A percentile compares a stretch with the other conserved stretches of the same genome.
Evolutionary conservation across 495 filamentous ascomycete genomes (phyloP).

Genomic region (Cercophora scortea): DNA sequence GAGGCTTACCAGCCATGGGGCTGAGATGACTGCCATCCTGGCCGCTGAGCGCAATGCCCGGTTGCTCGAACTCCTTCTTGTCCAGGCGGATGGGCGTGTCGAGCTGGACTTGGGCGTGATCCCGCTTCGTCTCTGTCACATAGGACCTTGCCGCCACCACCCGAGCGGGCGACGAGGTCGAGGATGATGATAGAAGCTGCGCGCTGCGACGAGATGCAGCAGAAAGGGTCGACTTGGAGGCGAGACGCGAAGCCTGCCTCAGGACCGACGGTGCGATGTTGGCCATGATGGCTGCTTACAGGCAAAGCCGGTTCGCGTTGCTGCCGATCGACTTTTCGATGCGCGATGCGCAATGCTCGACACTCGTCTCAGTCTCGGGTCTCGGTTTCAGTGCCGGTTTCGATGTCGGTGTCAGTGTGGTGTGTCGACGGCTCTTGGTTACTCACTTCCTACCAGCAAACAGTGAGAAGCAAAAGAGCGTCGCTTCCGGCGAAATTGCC

Average conservation of each 20-base stretch:
- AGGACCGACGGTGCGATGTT: conserved; percentile 61
- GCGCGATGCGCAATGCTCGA: neutral
- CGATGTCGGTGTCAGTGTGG: too few relatives aligned
- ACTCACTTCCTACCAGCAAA: too few relatives aligned
- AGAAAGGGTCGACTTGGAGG: conserved; percentile 44
- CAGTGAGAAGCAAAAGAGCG: too few relatives aligned
- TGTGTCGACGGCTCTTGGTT: too few relatives aligned
- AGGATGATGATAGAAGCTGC: conserved; percentile 23
- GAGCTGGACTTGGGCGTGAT: conserved; percentile 72
- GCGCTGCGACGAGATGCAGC: conserved; percentile 36
- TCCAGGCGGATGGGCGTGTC: conserved; percentile 78
- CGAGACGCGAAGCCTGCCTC: conserved; percentile 71
- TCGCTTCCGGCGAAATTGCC: too few relatives aligned
- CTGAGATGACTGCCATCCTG: conserved; percentile 56
- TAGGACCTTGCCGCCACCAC: conserved; percentile 53
- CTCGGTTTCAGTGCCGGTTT: too few relatives aligned
- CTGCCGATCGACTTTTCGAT: too few relatives aligned
- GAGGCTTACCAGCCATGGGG: conserved; percentile 58
- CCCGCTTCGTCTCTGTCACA: conserved; percentile 75
- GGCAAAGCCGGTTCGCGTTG: too few relatives aligned
- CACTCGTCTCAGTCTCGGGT: too few relatives aligned
- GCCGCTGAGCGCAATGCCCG: conserved; percentile 50
- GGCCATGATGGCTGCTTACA: conserved; percentile 50
- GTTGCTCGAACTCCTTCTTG: conserved; percentile 73
- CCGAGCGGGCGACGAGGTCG: conserved; percentile 7